phyloP scores from a whole-genome alignment of 805 yeast species.

The Teunomyces tritomae region DNA sequence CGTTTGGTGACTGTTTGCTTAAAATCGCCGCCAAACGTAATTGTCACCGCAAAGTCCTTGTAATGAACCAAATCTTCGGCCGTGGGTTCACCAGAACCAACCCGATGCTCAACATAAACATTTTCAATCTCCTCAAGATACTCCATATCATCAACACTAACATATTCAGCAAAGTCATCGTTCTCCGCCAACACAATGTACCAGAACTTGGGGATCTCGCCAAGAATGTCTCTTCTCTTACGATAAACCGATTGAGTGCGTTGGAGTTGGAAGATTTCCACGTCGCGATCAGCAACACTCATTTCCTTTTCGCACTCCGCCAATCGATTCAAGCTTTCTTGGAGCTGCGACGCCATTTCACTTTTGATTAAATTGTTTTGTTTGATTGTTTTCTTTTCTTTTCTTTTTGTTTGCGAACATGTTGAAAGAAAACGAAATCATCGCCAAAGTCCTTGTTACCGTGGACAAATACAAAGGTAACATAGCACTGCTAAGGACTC shows the following conservation, averaged over 20 bases:
- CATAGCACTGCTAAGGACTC: slow-evolving; percentile 21
- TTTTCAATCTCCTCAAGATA: slow-evolving; percentile 66
- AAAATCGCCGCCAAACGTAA: slow-evolving; percentile 51
- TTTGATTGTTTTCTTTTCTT: too few relatives aligned
- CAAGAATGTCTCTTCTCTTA: slow-evolving; percentile 52
- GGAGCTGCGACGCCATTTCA: slow-evolving; percentile 16
- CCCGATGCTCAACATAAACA: slow-evolving; percentile 56
- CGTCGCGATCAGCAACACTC: slow-evolving; percentile 58
- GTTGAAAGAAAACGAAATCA: slow-evolving; percentile 30
- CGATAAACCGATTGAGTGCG: slow-evolving; percentile 57
- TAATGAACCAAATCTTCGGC: slow-evolving; percentile 33
- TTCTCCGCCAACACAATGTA: slow-evolving; percentile 79
- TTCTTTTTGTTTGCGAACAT: neutral
- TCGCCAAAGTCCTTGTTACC: slow-evolving; percentile 35
- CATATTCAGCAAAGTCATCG: slow-evolving; percentile 79
- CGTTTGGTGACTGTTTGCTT: slow-evolving; percentile 58
- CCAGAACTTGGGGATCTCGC: slow-evolving; percentile 77
- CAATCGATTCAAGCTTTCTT: slow-evolving; percentile 37
- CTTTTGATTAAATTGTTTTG: slow-evolving; percentile 3
- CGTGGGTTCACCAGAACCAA: slow-evolving; percentile 17
- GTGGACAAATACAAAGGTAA: slow-evolving; percentile 35
- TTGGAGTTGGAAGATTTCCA: slow-evolving; percentile 52
- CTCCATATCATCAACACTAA: slow-evolving; percentile 73
- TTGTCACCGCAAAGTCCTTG: slow-evolving; percentile 57
- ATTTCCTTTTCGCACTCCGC: slow-evolving; percentile 59